Percentiles rank a stretch among this genome's conserved stretches.
Evolutionary conservation across 208 protist species (phyloP).

Genomic region (Leishmania lainsoni): DNA sequence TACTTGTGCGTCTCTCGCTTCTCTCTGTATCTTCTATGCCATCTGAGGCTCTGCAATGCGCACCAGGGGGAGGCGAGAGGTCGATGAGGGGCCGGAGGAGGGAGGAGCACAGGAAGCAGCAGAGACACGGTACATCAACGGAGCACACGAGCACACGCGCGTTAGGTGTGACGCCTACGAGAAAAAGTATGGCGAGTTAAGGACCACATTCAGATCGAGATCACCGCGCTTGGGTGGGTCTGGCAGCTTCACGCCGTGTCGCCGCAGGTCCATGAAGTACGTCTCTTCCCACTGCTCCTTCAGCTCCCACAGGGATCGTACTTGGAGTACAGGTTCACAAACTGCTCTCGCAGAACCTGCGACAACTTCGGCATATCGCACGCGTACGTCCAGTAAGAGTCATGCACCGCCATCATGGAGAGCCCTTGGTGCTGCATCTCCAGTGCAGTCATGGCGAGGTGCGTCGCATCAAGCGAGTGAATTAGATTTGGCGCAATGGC

Average conservation of each 20-base stretch:
- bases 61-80: not conserved
- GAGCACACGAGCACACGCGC: not conserved
- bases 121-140: not conserved
- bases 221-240: conserved; percentile 88
- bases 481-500: conserved; percentile 99
- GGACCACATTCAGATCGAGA: conserved; percentile 85
- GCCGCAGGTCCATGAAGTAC: conserved; percentile 86
- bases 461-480: conserved; percentile 98
- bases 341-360: conserved; percentile 94
- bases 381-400: conserved; percentile 98
- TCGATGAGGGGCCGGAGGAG: not conserved
- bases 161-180: conserved; percentile 40
- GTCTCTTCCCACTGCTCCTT: conserved; percentile 93
- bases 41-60: not conserved
- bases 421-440: conserved; percentile 89
- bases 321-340: conserved; percentile 95
- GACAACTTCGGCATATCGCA: conserved; percentile 93
- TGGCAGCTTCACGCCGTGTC: conserved; percentile 82
- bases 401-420: conserved; percentile 97
- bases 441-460: conserved; percentile 97
- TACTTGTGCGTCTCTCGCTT: not conserved
- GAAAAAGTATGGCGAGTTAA: conserved; percentile 93
- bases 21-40: not conserved
- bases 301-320: conserved; percentile 91
- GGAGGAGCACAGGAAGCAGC: not conserved